Conservation (phyloP, 345 rosid genomes). For the Dimocarpus longan region DNA sequence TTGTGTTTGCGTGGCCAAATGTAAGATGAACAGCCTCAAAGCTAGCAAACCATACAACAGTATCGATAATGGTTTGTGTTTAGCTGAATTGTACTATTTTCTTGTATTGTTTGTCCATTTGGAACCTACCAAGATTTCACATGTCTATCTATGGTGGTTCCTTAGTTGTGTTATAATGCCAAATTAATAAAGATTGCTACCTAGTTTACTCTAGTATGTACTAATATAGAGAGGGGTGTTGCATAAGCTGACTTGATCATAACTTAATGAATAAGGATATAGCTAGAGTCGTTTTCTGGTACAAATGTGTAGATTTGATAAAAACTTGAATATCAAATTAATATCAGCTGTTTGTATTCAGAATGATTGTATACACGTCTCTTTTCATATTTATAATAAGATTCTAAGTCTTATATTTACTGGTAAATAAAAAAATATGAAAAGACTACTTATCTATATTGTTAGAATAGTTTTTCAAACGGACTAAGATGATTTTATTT, state of each 20-base stretch:
- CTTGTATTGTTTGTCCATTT: not conserved
- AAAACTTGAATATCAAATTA: too few relatives aligned
- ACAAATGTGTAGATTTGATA: too few relatives aligned
- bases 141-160: not conserved
- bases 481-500: too few relatives aligned
- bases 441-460: too few relatives aligned
- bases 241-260: not conserved
- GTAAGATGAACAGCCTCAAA: not conserved
- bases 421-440: too few relatives aligned
- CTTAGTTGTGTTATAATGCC: not conserved
- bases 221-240: not conserved
- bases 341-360: too few relatives aligned
- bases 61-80: not conserved
- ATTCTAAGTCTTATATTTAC: too few relatives aligned
- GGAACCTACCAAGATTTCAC: not conserved
- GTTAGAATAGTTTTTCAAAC: too few relatives aligned
- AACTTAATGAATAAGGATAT: not conserved
- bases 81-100: constrained; percentile 3
- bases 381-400: too few relatives aligned
- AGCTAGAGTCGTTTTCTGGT: not conserved
- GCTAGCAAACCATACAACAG: not conserved
- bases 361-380: too few relatives aligned
- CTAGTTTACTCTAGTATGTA: too few relatives aligned
- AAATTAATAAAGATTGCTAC: not conserved
- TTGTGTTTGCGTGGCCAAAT: constrained; percentile 8